Base-by-base conservation (phyloP, 176 grass and related monocot genomes). In the Tuctoria greenei region DNA sequence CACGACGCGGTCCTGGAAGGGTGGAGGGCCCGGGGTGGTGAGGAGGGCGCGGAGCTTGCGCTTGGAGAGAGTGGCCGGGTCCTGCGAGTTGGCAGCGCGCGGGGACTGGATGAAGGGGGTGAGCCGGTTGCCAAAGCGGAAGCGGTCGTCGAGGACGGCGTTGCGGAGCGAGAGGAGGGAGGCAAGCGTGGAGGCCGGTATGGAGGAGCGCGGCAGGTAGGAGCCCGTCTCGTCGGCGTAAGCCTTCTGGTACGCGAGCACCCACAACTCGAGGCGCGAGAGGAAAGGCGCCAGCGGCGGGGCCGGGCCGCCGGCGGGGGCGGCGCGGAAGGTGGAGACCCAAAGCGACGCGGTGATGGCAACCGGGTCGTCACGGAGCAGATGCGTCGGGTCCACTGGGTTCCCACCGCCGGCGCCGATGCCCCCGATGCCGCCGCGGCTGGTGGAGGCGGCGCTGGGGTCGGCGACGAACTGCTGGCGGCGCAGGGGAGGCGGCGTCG, bases 221-320 rank as follows among this genome's bases (percentile, higher is more conserved):
- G 95, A 97, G 42, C 95, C 95, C 3, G 88, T 97, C 66, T 97
- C 95, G 60, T 98, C 95, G 4, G 95, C 91, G 79, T 90, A 82
- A 1, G 89, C 89, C 83, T 98, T 98, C 84, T 98, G 95, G 84
- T 98, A 98, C 16, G 95, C 91, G 31, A 98, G 91, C 44, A 94
- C 88, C 95, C 95, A 98, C 35, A 98, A 79, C 84, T 98, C 91
- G 67, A 98, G 88, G 64, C 88, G 95, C 26, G 83, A 84, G 34
- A 97, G 86, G 82, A 82, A 85, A 15, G 91, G 88, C 16, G 86
- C 76, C 66, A 98, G 81, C 31, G 67, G 58, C 56, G 81, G 79
- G 21, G 84, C 78, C 39, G 85, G 49, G 66, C 71, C 60, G 54
- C 84, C 75, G 57, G 79, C 20, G 46, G 83, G 51, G 51, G 69